Percentiles rank a stretch among this genome's conserved stretches.
Conservation (phyloP, 306 rosid species). For the Gleditsia sinensis region DNA sequence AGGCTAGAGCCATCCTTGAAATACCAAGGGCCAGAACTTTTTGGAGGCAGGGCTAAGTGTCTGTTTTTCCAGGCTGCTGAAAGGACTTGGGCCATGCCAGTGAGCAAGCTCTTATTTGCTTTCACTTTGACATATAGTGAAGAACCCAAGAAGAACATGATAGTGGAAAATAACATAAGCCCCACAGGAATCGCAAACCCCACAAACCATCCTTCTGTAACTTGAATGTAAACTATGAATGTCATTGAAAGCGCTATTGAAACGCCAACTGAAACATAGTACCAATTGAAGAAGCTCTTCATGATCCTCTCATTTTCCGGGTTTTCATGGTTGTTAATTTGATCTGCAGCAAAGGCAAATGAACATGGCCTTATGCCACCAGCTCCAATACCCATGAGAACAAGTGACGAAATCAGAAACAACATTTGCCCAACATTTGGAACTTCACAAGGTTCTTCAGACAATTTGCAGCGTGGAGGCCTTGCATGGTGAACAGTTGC, state of each 20-base stretch:
- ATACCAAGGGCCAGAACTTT: constrained; percentile 51
- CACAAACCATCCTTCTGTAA: constrained; percentile 56
- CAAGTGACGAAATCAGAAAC: constrained; percentile 54
- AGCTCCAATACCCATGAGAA: constrained; percentile 72
- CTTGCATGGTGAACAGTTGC: constrained; percentile 64
- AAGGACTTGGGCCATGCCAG: constrained; percentile 54
- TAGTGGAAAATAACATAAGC: constrained; percentile 59
- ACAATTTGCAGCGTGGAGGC: constrained; percentile 51
- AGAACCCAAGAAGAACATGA: constrained; percentile 68
- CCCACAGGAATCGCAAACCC: constrained; percentile 77
- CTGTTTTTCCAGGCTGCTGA: constrained; percentile 72
- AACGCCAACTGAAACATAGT: constrained; percentile 70
- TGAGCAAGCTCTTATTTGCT: constrained; percentile 58
- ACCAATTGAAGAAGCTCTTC: constrained; percentile 83
- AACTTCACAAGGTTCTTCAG: constrained; percentile 35
- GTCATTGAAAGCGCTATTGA: constrained; percentile 52
- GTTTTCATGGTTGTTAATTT: constrained; percentile 51
- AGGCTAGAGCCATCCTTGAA: constrained; percentile 53
- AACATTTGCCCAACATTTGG: constrained; percentile 45
- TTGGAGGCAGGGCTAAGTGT: constrained; percentile 49
- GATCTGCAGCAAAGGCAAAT: constrained; percentile 78
- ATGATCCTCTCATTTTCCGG: constrained; percentile 45
- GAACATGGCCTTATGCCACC: constrained; percentile 85
- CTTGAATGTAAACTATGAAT: constrained; percentile 70
- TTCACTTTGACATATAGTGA: constrained; percentile 44